Conservation (phyloP, 2,329 filamentous ascomycete species). For the Trichoderma arundinaceum region DNA sequence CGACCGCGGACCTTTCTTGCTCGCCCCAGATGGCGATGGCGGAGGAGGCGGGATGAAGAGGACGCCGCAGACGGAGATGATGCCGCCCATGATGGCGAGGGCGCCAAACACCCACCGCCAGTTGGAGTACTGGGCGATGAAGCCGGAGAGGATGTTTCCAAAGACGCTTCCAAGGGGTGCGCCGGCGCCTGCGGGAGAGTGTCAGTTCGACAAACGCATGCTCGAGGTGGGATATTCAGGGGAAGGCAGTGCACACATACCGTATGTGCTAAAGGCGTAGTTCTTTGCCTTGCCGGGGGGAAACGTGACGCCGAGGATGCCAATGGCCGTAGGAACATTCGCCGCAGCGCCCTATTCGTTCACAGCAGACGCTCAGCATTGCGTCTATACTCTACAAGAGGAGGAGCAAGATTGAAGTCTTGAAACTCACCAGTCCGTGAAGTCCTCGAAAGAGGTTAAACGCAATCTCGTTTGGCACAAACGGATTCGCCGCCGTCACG, state of each 20-base stretch:
- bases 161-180: constrained; percentile 68
- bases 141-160: constrained; percentile 67
- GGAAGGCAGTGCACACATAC: constrained; percentile 41
- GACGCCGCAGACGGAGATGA: constrained; percentile 62
- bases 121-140: constrained; percentile 65
- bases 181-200: constrained; percentile 57
- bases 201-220: background rate
- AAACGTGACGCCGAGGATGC: constrained; percentile 71
- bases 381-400: background rate
- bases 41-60: constrained; percentile 64
- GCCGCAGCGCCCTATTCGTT: constrained; percentile 62
- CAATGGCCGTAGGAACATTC: constrained; percentile 73
- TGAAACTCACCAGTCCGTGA: constrained; percentile 61
- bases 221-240: background rate
- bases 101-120: constrained; percentile 74
- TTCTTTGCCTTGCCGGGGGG: constrained; percentile 71
- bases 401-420: background rate
- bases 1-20: constrained; percentile 38
- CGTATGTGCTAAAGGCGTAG: constrained; percentile 70
- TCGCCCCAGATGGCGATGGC: constrained; percentile 34
- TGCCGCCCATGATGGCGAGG: constrained; percentile 63
- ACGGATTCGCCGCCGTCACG: constrained; percentile 65
- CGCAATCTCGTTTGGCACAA: constrained; percentile 68
- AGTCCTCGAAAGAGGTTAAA: constrained; percentile 71
- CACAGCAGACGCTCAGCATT: background rate